phyloP scores from a whole-genome alignment of 2,329 filamentous ascomycete genomes.

The Aspergillus caelatus region DNA sequence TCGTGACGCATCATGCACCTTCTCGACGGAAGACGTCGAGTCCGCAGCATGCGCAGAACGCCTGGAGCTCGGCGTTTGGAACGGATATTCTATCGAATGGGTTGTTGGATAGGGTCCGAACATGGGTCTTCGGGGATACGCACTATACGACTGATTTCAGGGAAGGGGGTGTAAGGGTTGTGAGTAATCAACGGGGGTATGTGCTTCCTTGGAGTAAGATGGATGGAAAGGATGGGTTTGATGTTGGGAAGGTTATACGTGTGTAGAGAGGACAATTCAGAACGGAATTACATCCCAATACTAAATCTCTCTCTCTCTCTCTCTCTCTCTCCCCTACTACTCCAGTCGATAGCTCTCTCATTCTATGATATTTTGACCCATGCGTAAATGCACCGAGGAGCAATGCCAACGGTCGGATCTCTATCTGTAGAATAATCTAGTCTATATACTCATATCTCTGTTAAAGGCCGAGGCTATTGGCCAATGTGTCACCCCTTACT shows the following conservation, averaged over 20 bases:
- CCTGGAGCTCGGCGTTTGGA: slow-evolving; percentile 48
- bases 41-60: slow-evolving; percentile 52
- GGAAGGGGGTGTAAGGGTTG: slow-evolving; percentile 35
- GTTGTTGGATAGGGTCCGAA: slow-evolving; percentile 27
- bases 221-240: slow-evolving; percentile 17
- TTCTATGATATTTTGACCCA: too few relatives aligned
- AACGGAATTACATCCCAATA: too few relatives aligned
- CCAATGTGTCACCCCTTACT: not conserved
- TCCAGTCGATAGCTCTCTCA: too few relatives aligned
- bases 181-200: slow-evolving; percentile 52
- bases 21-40: slow-evolving; percentile 52
- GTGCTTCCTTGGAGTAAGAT: slow-evolving; percentile 29
- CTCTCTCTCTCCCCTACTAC: too few relatives aligned
- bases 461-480: too few relatives aligned
- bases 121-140: slow-evolving; percentile 52
- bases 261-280: too few relatives aligned
- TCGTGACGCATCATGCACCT: slow-evolving; percentile 63
- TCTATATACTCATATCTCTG: too few relatives aligned
- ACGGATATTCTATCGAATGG: slow-evolving; percentile 50
- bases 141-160: slow-evolving; percentile 48
- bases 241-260: slow-evolving; percentile 18
- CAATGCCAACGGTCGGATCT: too few relatives aligned
- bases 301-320: too few relatives aligned
- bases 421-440: too few relatives aligned
- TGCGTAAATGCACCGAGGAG: too few relatives aligned